Evolutionary conservation across 2,329 filamentous ascomycete genomes (phyloP).

Genomic region (Neopestalotiopsis rosae): DNA sequence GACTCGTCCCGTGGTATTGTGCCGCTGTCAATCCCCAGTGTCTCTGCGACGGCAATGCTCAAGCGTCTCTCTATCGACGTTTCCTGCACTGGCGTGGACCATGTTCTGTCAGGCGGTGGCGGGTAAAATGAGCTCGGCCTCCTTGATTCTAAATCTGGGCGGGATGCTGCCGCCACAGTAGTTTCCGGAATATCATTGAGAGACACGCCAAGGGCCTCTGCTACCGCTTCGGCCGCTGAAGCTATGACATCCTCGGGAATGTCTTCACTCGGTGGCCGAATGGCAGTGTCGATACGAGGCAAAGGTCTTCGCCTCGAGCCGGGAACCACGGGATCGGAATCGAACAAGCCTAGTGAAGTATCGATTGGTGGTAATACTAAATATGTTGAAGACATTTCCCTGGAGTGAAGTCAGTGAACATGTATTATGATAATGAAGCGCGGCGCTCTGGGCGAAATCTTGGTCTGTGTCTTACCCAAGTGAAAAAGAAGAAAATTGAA

Average conservation of each 20-base stretch:
- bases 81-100: conserved; percentile 21
- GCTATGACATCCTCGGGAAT: conserved; percentile 27
- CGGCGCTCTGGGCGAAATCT: background rate
- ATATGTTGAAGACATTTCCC: conserved; percentile 12
- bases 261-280: conserved; percentile 20
- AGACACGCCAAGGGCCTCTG: conserved; percentile 34
- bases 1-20: conserved; percentile 45
- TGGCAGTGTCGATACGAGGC: conserved; percentile 27
- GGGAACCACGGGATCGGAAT: background rate
- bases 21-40: conserved; percentile 39
- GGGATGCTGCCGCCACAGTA: conserved; percentile 21
- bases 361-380: conserved; percentile 15
- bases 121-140: conserved; percentile 31
- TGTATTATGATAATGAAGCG: background rate
- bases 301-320: conserved; percentile 23
- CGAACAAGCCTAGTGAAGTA: conserved; percentile 19
- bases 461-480: background rate
- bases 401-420: background rate
- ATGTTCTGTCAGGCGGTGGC: conserved; percentile 22
- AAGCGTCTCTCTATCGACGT: conserved; percentile 36
- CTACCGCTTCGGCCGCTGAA: conserved; percentile 31
- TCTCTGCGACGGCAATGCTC: conserved; percentile 40
- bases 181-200: conserved; percentile 33
- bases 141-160: conserved; percentile 4
- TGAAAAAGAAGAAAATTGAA: background rate